Evolutionary conservation across 2,329 filamentous ascomycete species (phyloP).

Genomic region (Trichophyton rubrum): DNA sequence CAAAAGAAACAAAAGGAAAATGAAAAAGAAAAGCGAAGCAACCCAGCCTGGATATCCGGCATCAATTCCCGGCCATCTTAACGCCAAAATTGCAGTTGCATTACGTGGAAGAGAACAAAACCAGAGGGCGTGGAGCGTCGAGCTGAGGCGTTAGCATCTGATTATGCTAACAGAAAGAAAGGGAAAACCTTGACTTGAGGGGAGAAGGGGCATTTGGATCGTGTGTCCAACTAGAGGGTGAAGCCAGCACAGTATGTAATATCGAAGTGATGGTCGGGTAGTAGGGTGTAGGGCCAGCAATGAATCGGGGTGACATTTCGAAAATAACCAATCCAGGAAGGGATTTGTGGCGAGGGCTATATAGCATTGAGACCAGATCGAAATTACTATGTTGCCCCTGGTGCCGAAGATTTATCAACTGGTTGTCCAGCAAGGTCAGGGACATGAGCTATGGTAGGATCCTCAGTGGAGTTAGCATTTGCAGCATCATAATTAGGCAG

Average conservation of each 20-base stretch:
- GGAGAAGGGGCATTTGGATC: neutral
- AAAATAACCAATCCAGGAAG: too few species aligned
- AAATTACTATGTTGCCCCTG: neutral
- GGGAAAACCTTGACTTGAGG: neutral
- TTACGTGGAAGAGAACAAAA: neutral
- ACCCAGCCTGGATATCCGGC: neutral
- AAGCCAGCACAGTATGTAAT: neutral
- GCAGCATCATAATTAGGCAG: neutral
- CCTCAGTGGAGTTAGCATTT: neutral
- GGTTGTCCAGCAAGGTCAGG: too few species aligned
- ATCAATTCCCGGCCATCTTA: neutral
- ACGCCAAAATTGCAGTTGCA: neutral
- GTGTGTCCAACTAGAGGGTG: neutral
- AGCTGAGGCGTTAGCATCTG: neutral
- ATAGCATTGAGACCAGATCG: neutral
- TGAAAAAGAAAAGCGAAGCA: neutral
- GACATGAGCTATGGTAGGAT: neutral
- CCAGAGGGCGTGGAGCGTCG: neutral
- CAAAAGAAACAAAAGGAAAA: neutral
- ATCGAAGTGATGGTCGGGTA: neutral
- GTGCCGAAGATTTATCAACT: neutral
- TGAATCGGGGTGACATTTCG: too few species aligned
- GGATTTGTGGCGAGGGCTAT: neutral
- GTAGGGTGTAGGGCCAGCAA: too few species aligned
- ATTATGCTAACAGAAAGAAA: neutral